These are phyloP conservation scores for Solanum hybrid DNA, from an alignment of 305 asterid species.

Conservation along the genomic window DNA sequence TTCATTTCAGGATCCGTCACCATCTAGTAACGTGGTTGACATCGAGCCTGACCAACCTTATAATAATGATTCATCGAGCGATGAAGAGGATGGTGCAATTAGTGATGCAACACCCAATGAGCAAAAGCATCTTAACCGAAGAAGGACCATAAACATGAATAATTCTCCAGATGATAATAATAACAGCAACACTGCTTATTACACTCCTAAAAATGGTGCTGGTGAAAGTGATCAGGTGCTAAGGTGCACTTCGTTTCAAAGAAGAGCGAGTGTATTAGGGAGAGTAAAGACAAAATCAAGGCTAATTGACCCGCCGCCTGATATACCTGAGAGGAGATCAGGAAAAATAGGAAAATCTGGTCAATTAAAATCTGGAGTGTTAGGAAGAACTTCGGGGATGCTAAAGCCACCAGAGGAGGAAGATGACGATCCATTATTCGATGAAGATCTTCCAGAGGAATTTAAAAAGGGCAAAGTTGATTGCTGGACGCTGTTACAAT, in stretches of 20 bases:
- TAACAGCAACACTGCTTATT: background rate
- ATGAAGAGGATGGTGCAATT: slow-evolving; percentile 9
- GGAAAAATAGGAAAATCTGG: slow-evolving; percentile 31
- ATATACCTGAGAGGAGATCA: slow-evolving; percentile 14
- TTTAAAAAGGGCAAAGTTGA: slow-evolving; percentile 26
- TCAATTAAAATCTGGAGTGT: slow-evolving; percentile 27
- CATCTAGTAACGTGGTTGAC: slow-evolving; percentile 22
- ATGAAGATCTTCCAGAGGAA: slow-evolving; percentile 65
- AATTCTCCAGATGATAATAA: background rate
- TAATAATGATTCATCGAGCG: slow-evolving; percentile 16
- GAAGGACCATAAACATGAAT: slow-evolving; percentile 13
- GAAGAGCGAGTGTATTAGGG: slow-evolving; percentile 39
- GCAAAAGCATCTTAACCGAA: slow-evolving; percentile 20
- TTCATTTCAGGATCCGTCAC: slow-evolving; percentile 19
- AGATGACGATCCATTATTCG: slow-evolving; percentile 58
- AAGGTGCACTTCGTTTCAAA: slow-evolving; percentile 53
- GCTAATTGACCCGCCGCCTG: slow-evolving; percentile 66
- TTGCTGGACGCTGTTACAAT: slow-evolving; percentile 33
- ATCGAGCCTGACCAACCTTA: slow-evolving; percentile 27
- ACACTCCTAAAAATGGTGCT: background rate
- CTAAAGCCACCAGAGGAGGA: slow-evolving; percentile 40
- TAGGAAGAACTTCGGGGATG: slow-evolving; percentile 27
- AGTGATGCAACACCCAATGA: slow-evolving; percentile 9
- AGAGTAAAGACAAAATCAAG: slow-evolving; percentile 67
- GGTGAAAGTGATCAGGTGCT: slow-evolving; percentile 40